A percentile compares a stretch with the other conserved stretches of the same genome.
Conservation (phyloP, 176 grass and related monocot species). For the Oryza officinalis region DNA sequence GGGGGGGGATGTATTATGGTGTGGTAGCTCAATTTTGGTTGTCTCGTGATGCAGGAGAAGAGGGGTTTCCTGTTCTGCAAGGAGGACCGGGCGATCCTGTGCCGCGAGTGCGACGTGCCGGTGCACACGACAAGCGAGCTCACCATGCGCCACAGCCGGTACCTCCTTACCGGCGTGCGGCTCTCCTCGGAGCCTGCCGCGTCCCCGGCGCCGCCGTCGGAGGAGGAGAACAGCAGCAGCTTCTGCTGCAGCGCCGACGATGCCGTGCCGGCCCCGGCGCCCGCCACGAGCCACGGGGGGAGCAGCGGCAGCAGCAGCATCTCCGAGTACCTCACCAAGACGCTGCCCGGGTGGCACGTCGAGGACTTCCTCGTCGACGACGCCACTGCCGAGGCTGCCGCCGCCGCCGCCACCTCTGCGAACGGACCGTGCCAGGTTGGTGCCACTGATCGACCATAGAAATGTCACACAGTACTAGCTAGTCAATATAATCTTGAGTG, state of each 20-base stretch:
- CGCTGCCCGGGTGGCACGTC: slow-evolving; percentile 87
- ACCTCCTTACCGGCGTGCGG: slow-evolving; percentile 75
- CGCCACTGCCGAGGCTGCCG: background rate
- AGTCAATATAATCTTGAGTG: background rate
- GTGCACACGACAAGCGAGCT: slow-evolving; percentile 71
- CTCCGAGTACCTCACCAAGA: slow-evolving; percentile 96
- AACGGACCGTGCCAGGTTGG: slow-evolving; percentile 61
- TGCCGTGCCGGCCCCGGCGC: background rate
- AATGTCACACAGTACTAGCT: background rate
- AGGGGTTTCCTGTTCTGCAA: slow-evolving; percentile 91
- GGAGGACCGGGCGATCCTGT: slow-evolving; percentile 93
- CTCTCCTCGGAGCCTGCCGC: slow-evolving; percentile 70
- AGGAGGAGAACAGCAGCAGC: slow-evolving; percentile 46
- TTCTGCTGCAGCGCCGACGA: slow-evolving; percentile 36
- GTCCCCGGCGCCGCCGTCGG: slow-evolving; percentile 22
- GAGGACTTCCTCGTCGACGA: slow-evolving; percentile 81
- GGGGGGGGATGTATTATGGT: too few species aligned
- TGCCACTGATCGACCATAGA: background rate
- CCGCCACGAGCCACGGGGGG: slow-evolving; percentile 32
- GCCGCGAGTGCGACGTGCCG: slow-evolving; percentile 82
- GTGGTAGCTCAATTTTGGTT: background rate
- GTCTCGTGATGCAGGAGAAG: slow-evolving; percentile 61
- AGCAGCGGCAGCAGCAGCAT: slow-evolving; percentile 77
- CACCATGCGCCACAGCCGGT: slow-evolving; percentile 76
- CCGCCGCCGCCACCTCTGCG: slow-evolving; percentile 21